A percentile compares a stretch with the other conserved stretches of the same genome.
These are phyloP conservation scores for Takashimella koratensis DNA, from an alignment of 1,284 basidiomycete genomes.

Conservation along the genomic window DNA sequence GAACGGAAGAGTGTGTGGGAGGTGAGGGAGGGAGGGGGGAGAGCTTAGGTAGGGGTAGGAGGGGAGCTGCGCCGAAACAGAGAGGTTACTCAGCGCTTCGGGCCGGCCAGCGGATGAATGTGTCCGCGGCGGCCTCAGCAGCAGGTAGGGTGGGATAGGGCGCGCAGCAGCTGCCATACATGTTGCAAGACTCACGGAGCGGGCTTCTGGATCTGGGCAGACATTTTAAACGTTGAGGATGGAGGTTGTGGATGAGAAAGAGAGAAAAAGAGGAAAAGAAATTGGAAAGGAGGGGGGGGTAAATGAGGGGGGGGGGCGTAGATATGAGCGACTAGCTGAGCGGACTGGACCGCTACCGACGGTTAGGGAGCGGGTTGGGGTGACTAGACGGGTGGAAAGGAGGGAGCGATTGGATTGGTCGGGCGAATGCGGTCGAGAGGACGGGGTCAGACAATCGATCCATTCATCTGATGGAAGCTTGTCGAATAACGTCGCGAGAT, in stretches of 20 bases:
- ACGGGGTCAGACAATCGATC: too few relatives aligned
- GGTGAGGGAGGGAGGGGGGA: neutral
- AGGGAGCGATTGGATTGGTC: neutral
- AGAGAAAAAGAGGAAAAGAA: neutral
- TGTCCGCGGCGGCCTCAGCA: too few relatives aligned
- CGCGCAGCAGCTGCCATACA: neutral
- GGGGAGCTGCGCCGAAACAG: neutral
- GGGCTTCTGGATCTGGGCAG: slow-evolving; percentile 43
- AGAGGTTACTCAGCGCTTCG: neutral
- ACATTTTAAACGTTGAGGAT: slow-evolving; percentile 11
- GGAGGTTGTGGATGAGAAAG: slow-evolving; percentile 10
- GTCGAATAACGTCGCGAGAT: neutral
- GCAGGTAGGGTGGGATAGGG: neutral
- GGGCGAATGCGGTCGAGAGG: neutral
- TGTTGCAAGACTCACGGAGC: slow-evolving; percentile 35
- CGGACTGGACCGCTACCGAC: too few relatives aligned
- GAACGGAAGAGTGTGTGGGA: neutral
- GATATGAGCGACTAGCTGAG: neutral
- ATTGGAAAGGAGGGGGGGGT: slow-evolving; percentile 4
- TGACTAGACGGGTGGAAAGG: too few relatives aligned
- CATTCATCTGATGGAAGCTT: neutral
- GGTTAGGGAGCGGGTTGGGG: neutral
- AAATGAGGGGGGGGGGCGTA: slow-evolving; percentile 3
- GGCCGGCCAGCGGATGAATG: too few relatives aligned
- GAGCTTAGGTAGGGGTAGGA: neutral